Conservation (phyloP, 768 basidiomycete species). For the Scleroderma citrinum region DNA sequence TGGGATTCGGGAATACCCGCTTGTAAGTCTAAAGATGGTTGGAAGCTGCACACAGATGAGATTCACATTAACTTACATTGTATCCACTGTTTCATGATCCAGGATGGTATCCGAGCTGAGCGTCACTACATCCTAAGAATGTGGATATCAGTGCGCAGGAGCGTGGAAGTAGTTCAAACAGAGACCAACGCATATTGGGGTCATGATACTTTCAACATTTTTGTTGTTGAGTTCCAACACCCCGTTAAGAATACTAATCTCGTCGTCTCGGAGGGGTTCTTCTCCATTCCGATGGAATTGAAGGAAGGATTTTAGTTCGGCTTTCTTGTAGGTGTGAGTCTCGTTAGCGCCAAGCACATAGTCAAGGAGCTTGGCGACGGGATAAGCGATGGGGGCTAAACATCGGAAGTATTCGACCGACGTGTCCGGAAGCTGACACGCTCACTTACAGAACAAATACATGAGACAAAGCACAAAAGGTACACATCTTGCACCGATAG, state of each 20-base stretch:
- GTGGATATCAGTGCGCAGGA: conserved; percentile 38
- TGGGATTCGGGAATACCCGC: conserved; percentile 90
- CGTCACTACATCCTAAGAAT: conserved; percentile 68
- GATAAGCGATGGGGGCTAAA: conserved; percentile 72
- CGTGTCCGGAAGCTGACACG: conserved; percentile 1
- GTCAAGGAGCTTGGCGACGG: conserved; percentile 70
- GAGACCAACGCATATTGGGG: conserved; percentile 56
- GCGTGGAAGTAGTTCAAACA: conserved; percentile 42
- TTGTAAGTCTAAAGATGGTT: conserved; percentile 42
- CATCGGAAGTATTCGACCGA: not conserved
- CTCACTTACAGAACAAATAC: conserved; percentile 45
- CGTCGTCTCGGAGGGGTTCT: conserved; percentile 72
- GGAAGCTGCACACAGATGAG: not conserved
- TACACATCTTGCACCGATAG: conserved; percentile 73
- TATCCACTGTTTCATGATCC: conserved; percentile 73
- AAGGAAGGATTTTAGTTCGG: conserved; percentile 71
- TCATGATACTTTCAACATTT: conserved; percentile 76
- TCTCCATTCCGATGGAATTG: conserved; percentile 75
- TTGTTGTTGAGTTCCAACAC: conserved; percentile 75
- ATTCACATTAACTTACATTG: conserved; percentile 45
- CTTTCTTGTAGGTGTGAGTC: conserved; percentile 74
- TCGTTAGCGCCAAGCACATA: conserved; percentile 71
- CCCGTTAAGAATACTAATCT: conserved; percentile 76
- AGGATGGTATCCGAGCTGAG: conserved; percentile 73
- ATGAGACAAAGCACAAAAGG: conserved; percentile 71